Percentiles rank a stretch among this genome's conserved stretches.
phyloP scores from a whole-genome alignment of 2,329 filamentous ascomycete species.

The Cladosporium sp. region DNA sequence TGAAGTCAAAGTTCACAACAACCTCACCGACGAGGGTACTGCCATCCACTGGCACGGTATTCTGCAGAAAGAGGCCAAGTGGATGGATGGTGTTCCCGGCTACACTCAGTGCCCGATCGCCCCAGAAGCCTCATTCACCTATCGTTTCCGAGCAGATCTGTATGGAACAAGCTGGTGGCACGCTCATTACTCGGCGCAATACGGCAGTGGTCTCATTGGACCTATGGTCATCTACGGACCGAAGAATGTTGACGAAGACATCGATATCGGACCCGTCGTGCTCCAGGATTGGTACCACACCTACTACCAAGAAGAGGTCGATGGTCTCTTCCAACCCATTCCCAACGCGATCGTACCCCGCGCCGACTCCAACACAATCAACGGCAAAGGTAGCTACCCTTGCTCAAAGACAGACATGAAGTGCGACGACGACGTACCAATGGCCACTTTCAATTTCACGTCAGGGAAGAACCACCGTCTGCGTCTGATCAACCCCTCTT shows the following conservation, averaged over 20 bases:
- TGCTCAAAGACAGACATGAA: constrained; percentile 23
- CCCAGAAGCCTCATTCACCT: constrained; percentile 36
- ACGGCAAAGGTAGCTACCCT: constrained; percentile 30
- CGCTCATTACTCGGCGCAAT: constrained; percentile 33
- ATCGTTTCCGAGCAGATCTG: constrained; percentile 36
- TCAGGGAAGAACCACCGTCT: constrained; percentile 39
- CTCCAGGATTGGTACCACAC: constrained; percentile 32
- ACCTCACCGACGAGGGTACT: constrained; percentile 32
- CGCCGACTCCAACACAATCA: constrained; percentile 30
- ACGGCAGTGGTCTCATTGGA: constrained; percentile 25
- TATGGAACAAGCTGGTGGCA: constrained; percentile 36
- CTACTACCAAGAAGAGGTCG: constrained; percentile 23
- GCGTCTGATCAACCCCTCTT: constrained; percentile 41
- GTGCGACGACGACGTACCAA: constrained; percentile 22
- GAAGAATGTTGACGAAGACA: constrained; percentile 22
- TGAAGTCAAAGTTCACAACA: constrained; percentile 33
- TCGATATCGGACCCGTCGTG: constrained; percentile 28
- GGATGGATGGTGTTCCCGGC: constrained; percentile 40
- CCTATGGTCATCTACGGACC: constrained; percentile 31
- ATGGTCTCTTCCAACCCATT: constrained; percentile 13
- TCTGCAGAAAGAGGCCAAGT: constrained; percentile 31
- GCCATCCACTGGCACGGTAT: constrained; percentile 42
- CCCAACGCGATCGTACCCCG: constrained; percentile 16
- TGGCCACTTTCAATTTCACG: constrained; percentile 37
- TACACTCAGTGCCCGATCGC: constrained; percentile 41